Percentiles rank a stretch among this genome's conserved stretches.
phyloP scores from a whole-genome alignment of 1,139 yeast genomes.

The Dujonia santamariae region DNA sequence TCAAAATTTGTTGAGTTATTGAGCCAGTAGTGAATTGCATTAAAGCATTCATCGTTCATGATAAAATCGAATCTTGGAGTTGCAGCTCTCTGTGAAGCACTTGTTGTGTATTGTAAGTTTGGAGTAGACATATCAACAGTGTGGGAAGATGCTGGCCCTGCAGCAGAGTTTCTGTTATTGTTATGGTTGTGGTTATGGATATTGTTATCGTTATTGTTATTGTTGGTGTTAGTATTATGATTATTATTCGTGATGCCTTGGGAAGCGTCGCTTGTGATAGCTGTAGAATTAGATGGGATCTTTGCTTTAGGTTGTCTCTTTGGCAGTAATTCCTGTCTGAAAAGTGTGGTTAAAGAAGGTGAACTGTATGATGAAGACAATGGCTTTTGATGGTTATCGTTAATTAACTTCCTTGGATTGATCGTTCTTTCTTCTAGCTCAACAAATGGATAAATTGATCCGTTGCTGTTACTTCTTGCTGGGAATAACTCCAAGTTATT shows the following conservation, averaged over 20 bases:
- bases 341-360: constrained; percentile 14
- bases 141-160: not conserved
- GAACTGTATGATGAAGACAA: constrained; percentile 13
- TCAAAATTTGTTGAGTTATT: constrained; percentile 21
- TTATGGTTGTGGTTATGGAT: constrained; percentile 8
- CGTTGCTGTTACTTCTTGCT: not conserved
- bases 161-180: not conserved
- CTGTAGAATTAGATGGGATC: no score
- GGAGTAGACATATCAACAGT: no score
- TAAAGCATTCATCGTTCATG: constrained; percentile 41
- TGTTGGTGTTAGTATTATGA: constrained; percentile 1
- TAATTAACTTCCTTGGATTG: constrained; percentile 32
- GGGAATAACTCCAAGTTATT: not conserved
- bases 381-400: constrained; percentile 13
- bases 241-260: no score
- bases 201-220: constrained; percentile 12
- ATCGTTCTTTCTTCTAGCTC: constrained; percentile 31
- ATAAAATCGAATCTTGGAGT: constrained; percentile 23
- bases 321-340: constrained; percentile 8
- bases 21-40: constrained; percentile 39
- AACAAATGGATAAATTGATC: no score
- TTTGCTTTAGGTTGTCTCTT: no score
- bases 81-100: no score
- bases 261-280: no score
- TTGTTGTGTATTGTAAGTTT: no score